Conservation (phyloP, 139 green algal genomes). For the Tetraselmis chui region DNA sequence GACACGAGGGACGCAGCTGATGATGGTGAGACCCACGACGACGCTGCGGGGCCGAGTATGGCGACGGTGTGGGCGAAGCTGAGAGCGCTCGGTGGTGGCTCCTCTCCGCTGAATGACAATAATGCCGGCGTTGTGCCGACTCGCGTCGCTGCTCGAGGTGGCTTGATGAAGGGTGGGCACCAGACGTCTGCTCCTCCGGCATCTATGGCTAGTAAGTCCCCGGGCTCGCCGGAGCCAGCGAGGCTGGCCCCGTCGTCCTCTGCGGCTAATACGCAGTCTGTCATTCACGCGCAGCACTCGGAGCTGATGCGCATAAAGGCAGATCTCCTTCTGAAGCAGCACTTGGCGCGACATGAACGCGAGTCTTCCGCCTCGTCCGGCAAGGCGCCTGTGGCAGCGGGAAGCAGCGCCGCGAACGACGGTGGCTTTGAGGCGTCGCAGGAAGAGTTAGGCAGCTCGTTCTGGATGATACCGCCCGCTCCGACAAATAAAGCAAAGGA, state of each 20-base stretch:
- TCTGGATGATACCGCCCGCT: not conserved
- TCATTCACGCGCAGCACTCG: not conserved
- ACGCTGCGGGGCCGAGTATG: not conserved
- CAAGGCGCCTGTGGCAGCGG: not conserved
- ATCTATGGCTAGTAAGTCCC: too few relatives aligned
- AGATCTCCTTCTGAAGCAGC: not conserved
- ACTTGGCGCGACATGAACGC: not conserved
- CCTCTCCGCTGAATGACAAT: not conserved
- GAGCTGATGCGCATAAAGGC: not conserved
- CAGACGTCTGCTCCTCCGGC: too few relatives aligned
- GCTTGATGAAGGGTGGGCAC: too few relatives aligned
- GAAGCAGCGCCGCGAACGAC: not conserved
- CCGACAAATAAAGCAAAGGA: too few relatives aligned
- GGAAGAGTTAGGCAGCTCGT: not conserved
- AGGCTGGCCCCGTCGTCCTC: too few relatives aligned
- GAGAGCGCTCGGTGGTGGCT: not conserved
- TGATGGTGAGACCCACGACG: not conserved
- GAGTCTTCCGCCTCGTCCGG: not conserved
- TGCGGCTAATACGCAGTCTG: too few relatives aligned
- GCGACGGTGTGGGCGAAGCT: not conserved
- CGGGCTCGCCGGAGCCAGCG: too few relatives aligned
- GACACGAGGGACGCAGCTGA: too few relatives aligned
- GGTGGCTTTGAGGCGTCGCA: too few relatives aligned
- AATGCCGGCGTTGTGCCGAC: too few relatives aligned
- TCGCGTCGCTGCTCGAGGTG: too few relatives aligned